Conservation (phyloP, 371 early-diverging fungal genomes). For the Mucor indicus region DNA sequence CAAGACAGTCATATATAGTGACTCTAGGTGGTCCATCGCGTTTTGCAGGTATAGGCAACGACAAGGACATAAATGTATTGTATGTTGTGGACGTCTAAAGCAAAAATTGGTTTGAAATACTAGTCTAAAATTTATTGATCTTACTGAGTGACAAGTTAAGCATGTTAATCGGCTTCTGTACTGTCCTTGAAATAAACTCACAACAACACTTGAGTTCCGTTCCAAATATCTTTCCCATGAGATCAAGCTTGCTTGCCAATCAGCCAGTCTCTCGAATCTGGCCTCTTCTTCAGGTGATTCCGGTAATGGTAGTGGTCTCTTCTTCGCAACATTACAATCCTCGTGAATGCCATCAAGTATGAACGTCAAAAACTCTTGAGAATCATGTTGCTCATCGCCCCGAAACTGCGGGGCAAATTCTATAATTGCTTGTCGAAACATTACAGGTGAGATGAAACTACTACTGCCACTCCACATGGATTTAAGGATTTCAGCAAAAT, state of each 20-base stretch:
- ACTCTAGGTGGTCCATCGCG: slow-evolving; percentile 31
- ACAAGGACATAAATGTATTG: slow-evolving; percentile 89
- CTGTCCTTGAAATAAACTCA: slow-evolving; percentile 89
- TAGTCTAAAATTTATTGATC: neutral
- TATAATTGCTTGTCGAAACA: slow-evolving; percentile 47
- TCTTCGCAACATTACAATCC: slow-evolving; percentile 55
- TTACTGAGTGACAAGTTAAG: slow-evolving; percentile 60
- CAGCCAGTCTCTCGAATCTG: slow-evolving; percentile 39
- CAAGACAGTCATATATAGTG: slow-evolving; percentile 78
- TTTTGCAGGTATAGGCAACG: slow-evolving; percentile 84
- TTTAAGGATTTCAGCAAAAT: slow-evolving; percentile 66
- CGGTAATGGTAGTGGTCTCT: slow-evolving; percentile 21
- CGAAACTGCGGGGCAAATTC: slow-evolving; percentile 66
- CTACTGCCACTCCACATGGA: slow-evolving; percentile 68
- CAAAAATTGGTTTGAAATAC: neutral
- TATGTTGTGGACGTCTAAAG: slow-evolving; percentile 82
- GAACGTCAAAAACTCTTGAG: slow-evolving; percentile 73
- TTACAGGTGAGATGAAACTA: slow-evolving; percentile 53
- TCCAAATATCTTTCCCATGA: slow-evolving; percentile 81
- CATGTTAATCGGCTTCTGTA: slow-evolving; percentile 81
- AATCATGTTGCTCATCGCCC: slow-evolving; percentile 76
- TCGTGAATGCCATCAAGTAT: slow-evolving; percentile 77
- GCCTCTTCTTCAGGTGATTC: slow-evolving; percentile 40
- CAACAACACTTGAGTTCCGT: slow-evolving; percentile 87
- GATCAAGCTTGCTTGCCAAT: slow-evolving; percentile 55